Conservation (phyloP, 169 alveolate genomes). For the Eimeria acervulina region DNA sequence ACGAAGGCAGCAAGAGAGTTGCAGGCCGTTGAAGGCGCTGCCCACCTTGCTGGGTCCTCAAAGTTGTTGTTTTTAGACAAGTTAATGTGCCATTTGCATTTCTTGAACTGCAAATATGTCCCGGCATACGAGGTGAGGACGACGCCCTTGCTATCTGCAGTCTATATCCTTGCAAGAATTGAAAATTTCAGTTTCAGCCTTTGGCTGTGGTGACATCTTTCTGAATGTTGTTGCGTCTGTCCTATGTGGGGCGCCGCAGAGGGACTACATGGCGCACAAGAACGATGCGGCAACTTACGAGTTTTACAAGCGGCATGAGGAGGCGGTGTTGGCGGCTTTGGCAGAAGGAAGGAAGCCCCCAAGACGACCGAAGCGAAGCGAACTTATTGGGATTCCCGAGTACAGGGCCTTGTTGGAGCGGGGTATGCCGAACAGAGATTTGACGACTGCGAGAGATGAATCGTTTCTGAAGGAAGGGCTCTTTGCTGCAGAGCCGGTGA, state of each 20-base stretch:
- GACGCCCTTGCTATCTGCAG: too few species aligned
- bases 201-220: not conserved
- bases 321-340: constrained; percentile 82
- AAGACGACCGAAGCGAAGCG: constrained; percentile 74
- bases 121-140: constrained; percentile 87
- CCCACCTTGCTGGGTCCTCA: constrained; percentile 92
- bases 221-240: not conserved
- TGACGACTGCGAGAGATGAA: constrained; percentile 63
- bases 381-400: constrained; percentile 54
- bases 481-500: constrained; percentile 76
- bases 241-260: not conserved
- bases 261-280: constrained; percentile 69
- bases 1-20: constrained; percentile 85
- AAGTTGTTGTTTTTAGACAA: constrained; percentile 94
- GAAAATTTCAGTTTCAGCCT: too few species aligned
- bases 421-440: constrained; percentile 71
- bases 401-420: constrained; percentile 55
- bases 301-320: constrained; percentile 85
- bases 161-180: not conserved
- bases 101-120: constrained; percentile 85
- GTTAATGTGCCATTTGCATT: constrained; percentile 92
- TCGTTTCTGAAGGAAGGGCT: constrained; percentile 70
- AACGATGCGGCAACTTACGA: constrained; percentile 79
- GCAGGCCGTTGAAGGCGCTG: constrained; percentile 88
- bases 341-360: constrained; percentile 84